phyloP scores from a whole-genome alignment of 495 filamentous ascomycete species.

The Darksidea phi region DNA sequence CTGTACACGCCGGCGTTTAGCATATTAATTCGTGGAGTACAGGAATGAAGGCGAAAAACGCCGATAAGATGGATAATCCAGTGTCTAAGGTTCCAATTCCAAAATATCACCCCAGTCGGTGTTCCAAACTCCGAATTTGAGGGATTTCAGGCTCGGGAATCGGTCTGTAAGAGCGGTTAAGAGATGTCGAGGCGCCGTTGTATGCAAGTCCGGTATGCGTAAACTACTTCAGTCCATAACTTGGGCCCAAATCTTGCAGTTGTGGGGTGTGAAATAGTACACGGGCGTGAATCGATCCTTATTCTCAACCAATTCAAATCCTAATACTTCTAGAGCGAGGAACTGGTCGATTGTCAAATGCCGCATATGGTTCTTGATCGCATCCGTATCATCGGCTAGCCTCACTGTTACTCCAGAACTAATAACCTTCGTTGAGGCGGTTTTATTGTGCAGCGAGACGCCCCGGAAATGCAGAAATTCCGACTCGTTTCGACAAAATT shows the following conservation, averaged over 20 bases:
- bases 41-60: too few relatives aligned
- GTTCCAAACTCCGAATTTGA: too few relatives aligned
- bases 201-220: not conserved
- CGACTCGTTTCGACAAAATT: not conserved
- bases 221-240: conserved; percentile 4
- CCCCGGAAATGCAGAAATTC: conserved; percentile 5
- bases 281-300: conserved; percentile 5
- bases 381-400: not conserved
- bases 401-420: not conserved
- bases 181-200: not conserved
- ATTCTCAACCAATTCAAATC: too few relatives aligned
- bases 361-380: not conserved
- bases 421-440: not conserved
- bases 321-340: too few relatives aligned
- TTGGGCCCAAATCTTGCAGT: conserved; percentile 9
- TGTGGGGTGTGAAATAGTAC: not conserved
- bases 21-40: too few relatives aligned
- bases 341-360: not conserved
- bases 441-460: conserved; percentile 1
- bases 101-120: too few relatives aligned
- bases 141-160: not conserved
- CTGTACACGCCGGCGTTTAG: too few relatives aligned
- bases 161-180: not conserved
- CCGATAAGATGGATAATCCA: too few relatives aligned
- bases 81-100: too few relatives aligned